These are phyloP conservation scores for Fistulinella cinereoalba DNA, from an alignment of 1,284 basidiomycete species.

Conservation along the genomic window DNA sequence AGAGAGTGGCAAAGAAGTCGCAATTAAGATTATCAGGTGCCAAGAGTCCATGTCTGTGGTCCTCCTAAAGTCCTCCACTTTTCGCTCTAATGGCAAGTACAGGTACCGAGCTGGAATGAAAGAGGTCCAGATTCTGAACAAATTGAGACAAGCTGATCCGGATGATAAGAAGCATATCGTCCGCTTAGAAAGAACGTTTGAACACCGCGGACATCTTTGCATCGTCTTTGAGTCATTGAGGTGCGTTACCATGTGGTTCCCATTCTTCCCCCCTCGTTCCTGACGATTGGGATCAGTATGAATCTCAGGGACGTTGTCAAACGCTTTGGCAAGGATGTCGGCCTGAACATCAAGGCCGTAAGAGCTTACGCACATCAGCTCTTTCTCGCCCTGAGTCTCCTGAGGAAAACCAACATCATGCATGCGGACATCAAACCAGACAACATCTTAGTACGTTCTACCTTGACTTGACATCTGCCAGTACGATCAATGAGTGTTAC, in stretches of 20 bases:
- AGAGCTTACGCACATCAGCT: slow-evolving; percentile 96
- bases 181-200: slow-evolving; percentile 89
- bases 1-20: slow-evolving; percentile 79
- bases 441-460: slow-evolving; percentile 77
- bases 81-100: slow-evolving; percentile 10
- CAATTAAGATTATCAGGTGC: slow-evolving; percentile 95
- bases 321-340: slow-evolving; percentile 98
- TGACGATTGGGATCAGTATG: slow-evolving; percentile 60
- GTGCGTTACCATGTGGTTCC: slow-evolving; percentile 42
- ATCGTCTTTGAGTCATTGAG: slow-evolving; percentile 95
- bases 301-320: slow-evolving; percentile 98
- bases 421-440: slow-evolving; percentile 99
- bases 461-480: slow-evolving; percentile 8
- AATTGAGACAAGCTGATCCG: slow-evolving; percentile 84
- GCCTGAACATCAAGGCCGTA: slow-evolving; percentile 95
- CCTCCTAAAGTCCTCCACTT: slow-evolving; percentile 4
- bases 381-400: slow-evolving; percentile 81
- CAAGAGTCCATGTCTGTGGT: slow-evolving; percentile 92
- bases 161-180: slow-evolving; percentile 97
- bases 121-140: slow-evolving; percentile 87
- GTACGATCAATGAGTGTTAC: slow-evolving; percentile 10
- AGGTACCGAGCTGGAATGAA: slow-evolving; percentile 96
- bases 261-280: slow-evolving; percentile 5
- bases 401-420: slow-evolving; percentile 90
- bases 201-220: slow-evolving; percentile 95